Evolutionary conservation across 1,284 basidiomycete genomes (phyloP).

Genomic region (Blastosporella zonata): DNA sequence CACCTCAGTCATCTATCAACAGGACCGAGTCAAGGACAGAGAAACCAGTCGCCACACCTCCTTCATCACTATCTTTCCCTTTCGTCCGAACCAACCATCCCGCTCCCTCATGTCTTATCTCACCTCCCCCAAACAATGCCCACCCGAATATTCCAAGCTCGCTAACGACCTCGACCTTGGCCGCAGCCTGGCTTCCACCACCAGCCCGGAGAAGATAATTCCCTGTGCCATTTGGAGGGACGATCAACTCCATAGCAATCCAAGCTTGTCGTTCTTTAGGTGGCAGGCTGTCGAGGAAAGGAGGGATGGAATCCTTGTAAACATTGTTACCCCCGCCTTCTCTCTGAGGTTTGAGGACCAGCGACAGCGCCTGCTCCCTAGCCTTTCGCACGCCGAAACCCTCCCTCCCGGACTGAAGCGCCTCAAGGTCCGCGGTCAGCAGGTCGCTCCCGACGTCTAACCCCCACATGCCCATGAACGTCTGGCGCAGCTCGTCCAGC

Average conservation of each 20-base stretch:
- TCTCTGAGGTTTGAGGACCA: slow-evolving; percentile 94
- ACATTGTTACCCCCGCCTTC: slow-evolving; percentile 98
- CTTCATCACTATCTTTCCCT: slow-evolving; percentile 90
- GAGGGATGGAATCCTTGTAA: slow-evolving; percentile 81
- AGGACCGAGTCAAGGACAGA: slow-evolving; percentile 83
- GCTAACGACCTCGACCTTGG: slow-evolving; percentile 73
- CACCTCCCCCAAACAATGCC: slow-evolving; percentile 63
- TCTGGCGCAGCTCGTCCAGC: slow-evolving; percentile 54
- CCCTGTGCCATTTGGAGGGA: slow-evolving; percentile 63
- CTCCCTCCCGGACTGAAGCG: slow-evolving; percentile 26
- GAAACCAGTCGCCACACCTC: slow-evolving; percentile 91
- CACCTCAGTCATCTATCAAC: slow-evolving; percentile 47
- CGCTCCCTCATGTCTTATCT: slow-evolving; percentile 52
- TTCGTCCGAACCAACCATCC: slow-evolving; percentile 94
- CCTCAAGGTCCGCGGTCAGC: slow-evolving; percentile 26
- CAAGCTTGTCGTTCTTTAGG: slow-evolving; percentile 69
- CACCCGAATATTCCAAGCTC: slow-evolving; percentile 95
- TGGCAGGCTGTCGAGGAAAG: slow-evolving; percentile 66
- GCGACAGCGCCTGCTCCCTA: slow-evolving; percentile 45
- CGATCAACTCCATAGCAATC: slow-evolving; percentile 93
- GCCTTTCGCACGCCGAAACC: slow-evolving; percentile 52
- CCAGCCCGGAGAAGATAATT: slow-evolving; percentile 76
- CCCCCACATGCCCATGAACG: slow-evolving; percentile 83
- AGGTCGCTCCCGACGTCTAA: slow-evolving; percentile 53
- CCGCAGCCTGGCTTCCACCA: slow-evolving; percentile 32